phyloP scores from a whole-genome alignment of 2,329 filamentous ascomycete genomes.

The Aureobasidium sp. region DNA sequence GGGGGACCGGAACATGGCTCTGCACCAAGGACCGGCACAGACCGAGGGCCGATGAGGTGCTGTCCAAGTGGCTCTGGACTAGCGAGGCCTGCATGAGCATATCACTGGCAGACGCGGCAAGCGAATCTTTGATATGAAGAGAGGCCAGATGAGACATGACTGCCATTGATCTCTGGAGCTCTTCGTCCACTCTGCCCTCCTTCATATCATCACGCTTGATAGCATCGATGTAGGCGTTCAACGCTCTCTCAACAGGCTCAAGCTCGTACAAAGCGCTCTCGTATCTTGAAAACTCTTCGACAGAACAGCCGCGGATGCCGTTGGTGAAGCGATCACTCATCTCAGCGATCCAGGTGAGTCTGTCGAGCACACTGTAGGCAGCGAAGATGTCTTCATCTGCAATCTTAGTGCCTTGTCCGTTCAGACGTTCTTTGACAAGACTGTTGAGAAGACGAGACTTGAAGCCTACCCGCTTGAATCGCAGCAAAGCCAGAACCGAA shows the following conservation, averaged over 20 bases:
- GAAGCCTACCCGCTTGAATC: slow-evolving; percentile 81
- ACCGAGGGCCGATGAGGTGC: slow-evolving; percentile 60
- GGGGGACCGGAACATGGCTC: slow-evolving; percentile 59
- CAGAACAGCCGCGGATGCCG: slow-evolving; percentile 69
- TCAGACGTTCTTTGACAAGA: slow-evolving; percentile 72
- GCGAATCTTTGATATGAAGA: slow-evolving; percentile 63
- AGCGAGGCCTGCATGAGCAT: slow-evolving; percentile 69
- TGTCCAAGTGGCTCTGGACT: slow-evolving; percentile 77
- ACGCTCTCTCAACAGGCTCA: slow-evolving; percentile 79
- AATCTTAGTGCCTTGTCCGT: slow-evolving; percentile 58
- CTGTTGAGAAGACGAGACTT: slow-evolving; percentile 74
- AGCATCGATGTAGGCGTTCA: slow-evolving; percentile 83
- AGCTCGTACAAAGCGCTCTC: slow-evolving; percentile 78
- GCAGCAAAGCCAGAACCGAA: slow-evolving; percentile 78
- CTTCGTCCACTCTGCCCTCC: slow-evolving; percentile 71
- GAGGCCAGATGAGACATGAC: slow-evolving; percentile 81
- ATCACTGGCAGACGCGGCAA: slow-evolving; percentile 70
- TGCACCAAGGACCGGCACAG: slow-evolving; percentile 61
- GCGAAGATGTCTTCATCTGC: slow-evolving; percentile 73
- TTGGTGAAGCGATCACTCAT: slow-evolving; percentile 81
- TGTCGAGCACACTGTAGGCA: slow-evolving; percentile 75
- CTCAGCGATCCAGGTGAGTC: slow-evolving; percentile 73
- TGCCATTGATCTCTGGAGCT: slow-evolving; percentile 74
- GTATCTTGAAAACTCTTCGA: slow-evolving; percentile 70
- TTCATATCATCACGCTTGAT: slow-evolving; percentile 79